Base-by-base conservation (phyloP, 495 filamentous ascomycete species). In the Penicillium robsamsonii region DNA sequence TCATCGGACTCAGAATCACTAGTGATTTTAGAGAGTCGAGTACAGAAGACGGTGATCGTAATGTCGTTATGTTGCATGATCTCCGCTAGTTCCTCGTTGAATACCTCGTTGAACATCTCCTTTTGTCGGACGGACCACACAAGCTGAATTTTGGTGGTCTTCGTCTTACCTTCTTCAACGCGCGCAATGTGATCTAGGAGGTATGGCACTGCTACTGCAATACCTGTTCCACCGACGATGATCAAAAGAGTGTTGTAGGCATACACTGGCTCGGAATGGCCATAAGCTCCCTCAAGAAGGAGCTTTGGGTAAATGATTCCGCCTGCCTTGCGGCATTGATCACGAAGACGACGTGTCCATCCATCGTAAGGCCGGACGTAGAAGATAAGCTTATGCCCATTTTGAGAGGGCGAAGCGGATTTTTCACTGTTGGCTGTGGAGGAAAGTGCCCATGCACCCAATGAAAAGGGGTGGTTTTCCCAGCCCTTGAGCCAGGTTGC, bases 221-320 rank as follows among this genome's bases (percentile, higher is more conserved):
- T 76, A 7, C 81, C 81, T 5, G 74, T 76, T 3, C 81, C 81
- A 4, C 81, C 81, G 9, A 71, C 77, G 22, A 84, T 70, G 27
- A 83, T 66, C 3, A 82, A 45, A 12, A 79, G 56, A 1, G 65
- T 71, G 44, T 75, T 65, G 56, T 69, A 80, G 4, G 61, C 58
- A 42, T 75, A 67, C 11, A 81, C 50, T 4, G 72, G 71, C 8
- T 55, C 61, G 18, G 66, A 60, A 45, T 75, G 63, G 8, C 80
- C 80, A 53, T 84, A 84, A 5, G 81, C 77, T 2, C 80, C 79
- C 53, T 83, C 80, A n/a, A 81, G 66, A 1, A 81, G 57, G n/a
- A 72, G 55, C 4, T 48, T 49, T 5, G 54, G 53, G 4, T 53
- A 41, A 41, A 47, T 41, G 29, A 40, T 24, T 46, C 53, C 37